Conservation (phyloP, 106 monocot genomes). For the Iris macrosiphon region DNA sequence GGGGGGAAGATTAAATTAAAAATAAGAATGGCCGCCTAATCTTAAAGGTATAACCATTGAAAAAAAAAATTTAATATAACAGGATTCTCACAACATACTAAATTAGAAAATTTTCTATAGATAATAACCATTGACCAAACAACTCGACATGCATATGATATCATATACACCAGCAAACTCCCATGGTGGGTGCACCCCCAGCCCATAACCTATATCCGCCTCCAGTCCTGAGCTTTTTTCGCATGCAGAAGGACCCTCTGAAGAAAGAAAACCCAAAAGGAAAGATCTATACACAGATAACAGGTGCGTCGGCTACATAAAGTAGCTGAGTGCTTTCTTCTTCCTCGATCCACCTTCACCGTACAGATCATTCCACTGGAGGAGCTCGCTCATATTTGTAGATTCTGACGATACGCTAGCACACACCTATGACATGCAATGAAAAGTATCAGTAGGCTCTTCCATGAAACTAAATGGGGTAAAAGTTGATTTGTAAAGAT, state of each 20-base stretch:
- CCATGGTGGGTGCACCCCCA: background rate
- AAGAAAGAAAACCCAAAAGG: background rate
- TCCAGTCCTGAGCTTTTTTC: background rate
- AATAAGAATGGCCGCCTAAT: too few species aligned
- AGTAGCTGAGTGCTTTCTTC: constrained; percentile 58
- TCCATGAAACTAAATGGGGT: too few species aligned
- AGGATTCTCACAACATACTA: background rate
- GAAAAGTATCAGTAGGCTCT: background rate
- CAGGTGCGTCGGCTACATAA: constrained; percentile 34
- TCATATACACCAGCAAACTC: background rate
- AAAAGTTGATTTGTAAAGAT: too few species aligned
- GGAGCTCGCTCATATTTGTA: constrained; percentile 57
- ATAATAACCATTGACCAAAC: background rate
- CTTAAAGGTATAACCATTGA: too few species aligned
- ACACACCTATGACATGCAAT: constrained; percentile 32
- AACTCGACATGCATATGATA: background rate
- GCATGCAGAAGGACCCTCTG: background rate
- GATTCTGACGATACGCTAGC: constrained; percentile 70
- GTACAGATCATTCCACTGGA: constrained; percentile 67
- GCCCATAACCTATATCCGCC: background rate
- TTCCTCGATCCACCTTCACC: constrained; percentile 75
- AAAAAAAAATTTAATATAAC: too few species aligned
- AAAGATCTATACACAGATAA: constrained; percentile 1
- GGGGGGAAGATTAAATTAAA: too few species aligned
- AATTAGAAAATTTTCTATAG: background rate